Base-by-base conservation (phyloP, 2,329 filamentous ascomycete species). In the Ascochyta rabiei region DNA sequence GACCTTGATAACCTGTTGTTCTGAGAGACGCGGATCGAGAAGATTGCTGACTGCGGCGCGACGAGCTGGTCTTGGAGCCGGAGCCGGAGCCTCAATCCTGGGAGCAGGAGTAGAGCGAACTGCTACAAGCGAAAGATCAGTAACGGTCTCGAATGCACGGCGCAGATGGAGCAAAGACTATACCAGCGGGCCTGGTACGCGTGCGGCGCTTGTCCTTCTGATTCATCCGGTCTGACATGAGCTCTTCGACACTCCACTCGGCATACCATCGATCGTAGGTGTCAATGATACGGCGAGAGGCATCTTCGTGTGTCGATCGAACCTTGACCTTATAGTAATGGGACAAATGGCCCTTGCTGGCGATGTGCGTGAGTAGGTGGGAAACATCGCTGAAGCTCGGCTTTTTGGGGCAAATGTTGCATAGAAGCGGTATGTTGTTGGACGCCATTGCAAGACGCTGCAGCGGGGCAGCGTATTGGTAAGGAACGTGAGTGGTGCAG, bases 271-370 rank as follows among this genome's bases (percentile, higher is more conserved):
- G 77, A 51, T 96, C 86, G 69, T 91, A 97, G 39, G 82, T 77
- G 31, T 86, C 81, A 39, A 96, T 80, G 28, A 84, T 74, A 10
- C 82, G 73, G 21, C 82, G 81, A n/a, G 89, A 86, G n/a, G 78
- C 77, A n/a, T 81, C 75, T 56, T 96, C 89, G 40, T 84, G 81
- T 48, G 86, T 83, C 50, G 88, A 85, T 53, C 84, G 85, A 62
- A 96, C 85, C 66, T 91, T 88, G 47, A 91, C 82, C 68, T 91
- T 91, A 78, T 93, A 96, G 67, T 90, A 87, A 71, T 91, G 85
- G 56, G 91, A 87, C 30, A 97, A 80, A 73, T 98, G 93, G n/a
- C 89, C 89, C 73, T 97, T 97, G 61, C 93, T 97, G 56, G 89
- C 86, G 59, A 97, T 86, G 71, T 98, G 93, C 12, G 93, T 98